Evolutionary conservation across 1,284 basidiomycete genomes (phyloP).

Genomic region (Filobasidium uniguttulatum): DNA sequence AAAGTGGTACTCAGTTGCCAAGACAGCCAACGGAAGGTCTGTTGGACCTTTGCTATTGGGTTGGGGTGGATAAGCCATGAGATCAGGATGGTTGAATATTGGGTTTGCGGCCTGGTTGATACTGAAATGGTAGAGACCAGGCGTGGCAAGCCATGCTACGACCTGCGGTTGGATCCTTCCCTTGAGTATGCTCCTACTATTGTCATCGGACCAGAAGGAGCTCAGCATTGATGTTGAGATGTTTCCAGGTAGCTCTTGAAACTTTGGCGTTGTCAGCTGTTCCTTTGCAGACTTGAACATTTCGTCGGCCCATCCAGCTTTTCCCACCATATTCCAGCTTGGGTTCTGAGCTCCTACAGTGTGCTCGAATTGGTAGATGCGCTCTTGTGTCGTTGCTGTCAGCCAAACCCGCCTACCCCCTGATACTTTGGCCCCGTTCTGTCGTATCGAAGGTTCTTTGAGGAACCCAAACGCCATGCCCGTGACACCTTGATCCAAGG

Average conservation of each 20-base stretch:
- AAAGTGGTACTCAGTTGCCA: slow-evolving; percentile 85
- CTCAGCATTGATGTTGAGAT: slow-evolving; percentile 52
- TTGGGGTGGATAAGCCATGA: too few species aligned
- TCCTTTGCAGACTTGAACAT: slow-evolving; percentile 63
- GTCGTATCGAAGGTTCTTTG: slow-evolving; percentile 14
- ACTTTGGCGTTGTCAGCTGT: slow-evolving; percentile 63
- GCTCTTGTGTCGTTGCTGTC: slow-evolving; percentile 71
- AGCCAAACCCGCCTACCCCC: slow-evolving; percentile 38
- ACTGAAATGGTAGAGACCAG: not conserved
- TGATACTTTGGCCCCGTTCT: slow-evolving; percentile 1
- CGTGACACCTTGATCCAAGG: slow-evolving; percentile 63
- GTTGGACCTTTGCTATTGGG: slow-evolving; percentile 8
- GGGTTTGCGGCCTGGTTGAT: too few species aligned
- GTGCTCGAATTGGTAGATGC: slow-evolving; percentile 71
- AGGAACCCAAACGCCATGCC: slow-evolving; percentile 65
- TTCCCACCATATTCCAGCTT: slow-evolving; percentile 48
- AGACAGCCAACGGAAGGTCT: slow-evolving; percentile 55
- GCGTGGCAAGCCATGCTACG: not conserved
- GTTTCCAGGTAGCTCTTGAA: slow-evolving; percentile 69
- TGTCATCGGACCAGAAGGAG: slow-evolving; percentile 24
- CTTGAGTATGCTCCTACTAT: not conserved
- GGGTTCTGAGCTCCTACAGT: slow-evolving; percentile 24
- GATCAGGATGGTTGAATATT: too few species aligned
- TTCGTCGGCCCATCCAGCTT: slow-evolving; percentile 58
- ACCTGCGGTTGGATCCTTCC: not conserved